Evolutionary conservation across 2,329 filamentous ascomycete genomes (phyloP).

Genomic region (Venturia effusa): DNA sequence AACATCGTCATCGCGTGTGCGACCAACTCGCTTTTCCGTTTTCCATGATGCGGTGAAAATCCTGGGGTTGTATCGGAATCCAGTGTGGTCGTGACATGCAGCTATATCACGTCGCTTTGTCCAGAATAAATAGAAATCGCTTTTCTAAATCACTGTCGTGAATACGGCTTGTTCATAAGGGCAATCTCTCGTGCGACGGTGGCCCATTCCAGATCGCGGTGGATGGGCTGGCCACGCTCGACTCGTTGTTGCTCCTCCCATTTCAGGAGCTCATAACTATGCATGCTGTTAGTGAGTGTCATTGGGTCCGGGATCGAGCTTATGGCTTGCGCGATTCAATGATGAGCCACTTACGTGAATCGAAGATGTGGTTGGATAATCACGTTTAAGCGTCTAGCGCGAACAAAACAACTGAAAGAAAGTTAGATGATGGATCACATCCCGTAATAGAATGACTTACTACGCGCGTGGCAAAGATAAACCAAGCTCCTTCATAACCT

Average conservation of each 20-base stretch:
- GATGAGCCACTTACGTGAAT: constrained; percentile 53
- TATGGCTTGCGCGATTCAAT: not conserved
- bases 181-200: constrained; percentile 84
- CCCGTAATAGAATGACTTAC: constrained; percentile 30
- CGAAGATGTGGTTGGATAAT: constrained; percentile 95
- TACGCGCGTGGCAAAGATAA: constrained; percentile 88
- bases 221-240: constrained; percentile 42
- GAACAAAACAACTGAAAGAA: constrained; percentile 63
- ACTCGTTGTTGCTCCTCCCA: constrained; percentile 76
- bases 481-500: constrained; percentile 76
- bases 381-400: constrained; percentile 84
- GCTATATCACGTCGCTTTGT: not conserved
- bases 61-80: not conserved
- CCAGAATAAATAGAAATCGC: not conserved
- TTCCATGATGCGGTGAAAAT: constrained; percentile 1
- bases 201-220: constrained; percentile 82
- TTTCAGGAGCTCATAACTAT: constrained; percentile 75
- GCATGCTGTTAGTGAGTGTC: not conserved
- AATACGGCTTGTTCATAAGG: constrained; percentile 90
- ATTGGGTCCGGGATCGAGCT: not conserved
- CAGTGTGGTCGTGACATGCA: not conserved
- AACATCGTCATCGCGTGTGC: not conserved
- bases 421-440: constrained; percentile 12
- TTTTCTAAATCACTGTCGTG: constrained; percentile 38
- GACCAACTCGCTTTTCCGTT: not conserved